Evolutionary conservation across 2,329 filamentous ascomycete species (phyloP).

Genomic region (Hymenoscyphus scutula): DNA sequence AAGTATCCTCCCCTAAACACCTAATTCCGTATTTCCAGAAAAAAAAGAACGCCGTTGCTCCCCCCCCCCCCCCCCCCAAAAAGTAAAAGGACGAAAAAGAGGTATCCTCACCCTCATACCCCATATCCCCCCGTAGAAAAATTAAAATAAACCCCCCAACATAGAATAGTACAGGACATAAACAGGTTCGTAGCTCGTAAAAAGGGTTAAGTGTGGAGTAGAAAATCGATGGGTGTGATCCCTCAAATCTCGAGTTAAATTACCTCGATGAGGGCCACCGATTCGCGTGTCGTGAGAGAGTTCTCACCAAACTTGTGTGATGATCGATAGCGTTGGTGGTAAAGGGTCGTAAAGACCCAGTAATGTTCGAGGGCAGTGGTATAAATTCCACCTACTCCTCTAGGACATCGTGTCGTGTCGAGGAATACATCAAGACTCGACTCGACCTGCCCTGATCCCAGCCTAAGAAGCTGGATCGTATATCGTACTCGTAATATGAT

Average conservation of each 20-base stretch:
- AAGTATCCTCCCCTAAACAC: no score
- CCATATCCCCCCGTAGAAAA: no score
- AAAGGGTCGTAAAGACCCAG: not conserved
- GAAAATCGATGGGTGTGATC: not conserved
- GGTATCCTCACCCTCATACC: no score
- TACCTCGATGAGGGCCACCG: not conserved
- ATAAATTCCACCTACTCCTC: not conserved
- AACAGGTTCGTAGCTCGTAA: slow-evolving; percentile 1
- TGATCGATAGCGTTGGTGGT: not conserved
- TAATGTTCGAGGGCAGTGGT: not conserved
- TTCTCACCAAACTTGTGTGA: not conserved
- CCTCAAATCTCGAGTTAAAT: not conserved
- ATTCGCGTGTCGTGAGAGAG: not conserved
- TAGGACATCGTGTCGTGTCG: not conserved
- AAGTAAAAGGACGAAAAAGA: no score
- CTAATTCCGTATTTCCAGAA: no score
- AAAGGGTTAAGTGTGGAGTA: not conserved
- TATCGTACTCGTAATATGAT: not conserved
- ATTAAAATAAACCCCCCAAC: no score
- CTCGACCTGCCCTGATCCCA: not conserved
- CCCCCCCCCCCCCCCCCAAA: no score
- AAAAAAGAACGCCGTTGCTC: no score
- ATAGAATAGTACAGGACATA: slow-evolving; percentile 6
- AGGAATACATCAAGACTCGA: not conserved
- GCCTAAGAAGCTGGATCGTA: not conserved